phyloP scores from a whole-genome alignment of 2,329 filamentous ascomycete species.

The Claviceps maximensis region DNA sequence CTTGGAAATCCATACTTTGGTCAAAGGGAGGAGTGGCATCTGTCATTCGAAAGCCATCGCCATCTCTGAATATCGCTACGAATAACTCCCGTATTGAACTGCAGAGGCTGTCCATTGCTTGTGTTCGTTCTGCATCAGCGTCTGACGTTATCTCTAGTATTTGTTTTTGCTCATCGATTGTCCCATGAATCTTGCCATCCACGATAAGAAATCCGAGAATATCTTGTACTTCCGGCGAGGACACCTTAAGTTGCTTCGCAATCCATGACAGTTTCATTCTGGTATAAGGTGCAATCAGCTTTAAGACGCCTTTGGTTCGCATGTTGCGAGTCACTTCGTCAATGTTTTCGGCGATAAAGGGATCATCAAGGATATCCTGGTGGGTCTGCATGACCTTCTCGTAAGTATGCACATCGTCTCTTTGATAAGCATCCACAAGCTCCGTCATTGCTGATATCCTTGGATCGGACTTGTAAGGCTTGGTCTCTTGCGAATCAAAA shows the following conservation, averaged over 20 bases:
- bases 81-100: constrained; percentile 57
- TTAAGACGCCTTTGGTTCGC: constrained; percentile 89
- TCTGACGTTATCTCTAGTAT: constrained; percentile 67
- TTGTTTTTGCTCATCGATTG: constrained; percentile 79
- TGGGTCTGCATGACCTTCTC: constrained; percentile 78
- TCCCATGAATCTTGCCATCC: constrained; percentile 73
- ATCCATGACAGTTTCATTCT: constrained; percentile 83
- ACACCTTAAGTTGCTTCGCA: constrained; percentile 75
- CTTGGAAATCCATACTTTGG: constrained; percentile 16
- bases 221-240: constrained; percentile 76
- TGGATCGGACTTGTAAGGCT: constrained; percentile 91
- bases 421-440: constrained; percentile 89
- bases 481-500: constrained; percentile 96
- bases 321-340: constrained; percentile 97
- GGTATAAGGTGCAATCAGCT: constrained; percentile 88
- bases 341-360: constrained; percentile 97
- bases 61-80: constrained; percentile 59
- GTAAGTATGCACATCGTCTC: constrained; percentile 86
- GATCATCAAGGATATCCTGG: constrained; percentile 76
- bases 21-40: constrained; percentile 17
- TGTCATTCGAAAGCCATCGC: constrained; percentile 48
- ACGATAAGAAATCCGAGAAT: constrained; percentile 92
- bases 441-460: constrained; percentile 96
- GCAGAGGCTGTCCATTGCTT: constrained; percentile 61
- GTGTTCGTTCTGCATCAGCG: constrained; percentile 60